Conservation (phyloP, 2,329 filamentous ascomycete genomes). For the Tothia fuscella region DNA sequence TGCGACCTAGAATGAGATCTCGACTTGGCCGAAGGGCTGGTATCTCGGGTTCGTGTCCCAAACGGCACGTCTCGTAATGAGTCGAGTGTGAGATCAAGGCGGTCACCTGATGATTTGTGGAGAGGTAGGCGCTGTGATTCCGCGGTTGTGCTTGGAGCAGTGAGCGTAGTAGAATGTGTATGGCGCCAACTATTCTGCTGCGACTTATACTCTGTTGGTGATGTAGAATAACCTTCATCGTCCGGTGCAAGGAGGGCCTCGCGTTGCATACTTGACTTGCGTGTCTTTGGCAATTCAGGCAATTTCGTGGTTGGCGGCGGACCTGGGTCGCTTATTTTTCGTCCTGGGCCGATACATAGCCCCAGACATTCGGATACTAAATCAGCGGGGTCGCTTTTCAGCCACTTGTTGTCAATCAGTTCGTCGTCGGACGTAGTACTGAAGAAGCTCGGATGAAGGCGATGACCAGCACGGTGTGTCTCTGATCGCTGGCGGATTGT, state of each 20-base stretch:
- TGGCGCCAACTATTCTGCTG: slow-evolving; percentile 41
- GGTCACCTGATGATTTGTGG: neutral
- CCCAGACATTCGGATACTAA: slow-evolving; percentile 70
- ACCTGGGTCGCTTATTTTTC: slow-evolving; percentile 31
- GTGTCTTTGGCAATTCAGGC: slow-evolving; percentile 30
- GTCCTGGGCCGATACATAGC: slow-evolving; percentile 41
- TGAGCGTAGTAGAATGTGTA: slow-evolving; percentile 37
- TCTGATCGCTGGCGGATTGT: slow-evolving; percentile 68
- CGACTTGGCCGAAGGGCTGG: neutral
- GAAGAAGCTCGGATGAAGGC: slow-evolving; percentile 78
- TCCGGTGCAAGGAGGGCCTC: slow-evolving; percentile 19
- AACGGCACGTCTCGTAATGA: neutral
- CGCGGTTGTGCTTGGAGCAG: neutral
- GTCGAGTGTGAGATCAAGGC: neutral
- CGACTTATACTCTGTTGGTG: slow-evolving; percentile 10
- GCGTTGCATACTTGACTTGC: neutral
- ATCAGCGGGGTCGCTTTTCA: slow-evolving; percentile 67
- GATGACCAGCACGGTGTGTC: slow-evolving; percentile 57
- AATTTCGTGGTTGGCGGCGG: slow-evolving; percentile 35
- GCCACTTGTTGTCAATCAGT: slow-evolving; percentile 65
- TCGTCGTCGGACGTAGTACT: slow-evolving; percentile 68
- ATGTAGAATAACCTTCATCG: slow-evolving; percentile 15
- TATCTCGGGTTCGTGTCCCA: neutral
- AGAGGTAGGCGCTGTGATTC: neutral
- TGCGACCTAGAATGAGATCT: slow-evolving; percentile 1